A percentile compares a stretch with the other conserved stretches of the same genome.
Conservation (phyloP, 1,139 yeast species). For the Pneumocystis canis region DNA sequence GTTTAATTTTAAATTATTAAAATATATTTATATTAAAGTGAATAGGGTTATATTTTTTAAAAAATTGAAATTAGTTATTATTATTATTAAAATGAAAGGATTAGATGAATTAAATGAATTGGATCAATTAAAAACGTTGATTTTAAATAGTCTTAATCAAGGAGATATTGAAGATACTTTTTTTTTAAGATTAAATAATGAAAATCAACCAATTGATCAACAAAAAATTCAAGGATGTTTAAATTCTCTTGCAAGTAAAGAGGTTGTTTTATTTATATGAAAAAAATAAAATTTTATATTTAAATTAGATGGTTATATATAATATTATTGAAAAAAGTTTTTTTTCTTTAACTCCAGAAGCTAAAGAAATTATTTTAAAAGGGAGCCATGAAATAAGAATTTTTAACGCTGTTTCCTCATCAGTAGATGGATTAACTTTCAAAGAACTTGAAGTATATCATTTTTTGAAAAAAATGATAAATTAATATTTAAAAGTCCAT, state of each 20-base stretch:
- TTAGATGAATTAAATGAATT: background rate
- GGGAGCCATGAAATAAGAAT: conserved; percentile 89
- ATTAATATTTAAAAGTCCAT: background rate
- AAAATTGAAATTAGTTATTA: background rate
- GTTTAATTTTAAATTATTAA: too few species aligned
- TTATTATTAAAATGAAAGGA: background rate
- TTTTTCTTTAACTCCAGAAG: conserved; percentile 70
- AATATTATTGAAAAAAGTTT: conserved; percentile 57
- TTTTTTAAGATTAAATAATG: background rate
- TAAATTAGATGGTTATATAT: conserved; percentile 49
- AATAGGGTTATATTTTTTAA: background rate
- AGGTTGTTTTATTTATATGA: background rate
- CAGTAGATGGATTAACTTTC: conserved; percentile 67
- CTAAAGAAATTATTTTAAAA: conserved; percentile 53
- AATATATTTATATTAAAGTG: too few species aligned
- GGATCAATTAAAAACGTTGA: background rate
- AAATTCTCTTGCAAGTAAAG: background rate
- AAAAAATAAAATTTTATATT: background rate
- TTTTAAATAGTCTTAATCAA: background rate
- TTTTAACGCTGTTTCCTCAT: conserved; percentile 56
- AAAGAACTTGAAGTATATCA: conserved; percentile 45
- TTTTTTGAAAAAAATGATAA: background rate
- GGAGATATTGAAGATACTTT: background rate
- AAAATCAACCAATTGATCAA: background rate
- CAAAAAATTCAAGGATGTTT: background rate